Evolutionary conservation across 1,139 yeast genomes (phyloP), one percentile per base, ranked within the genome.

Genomic region (Suhomyces chickasaworum): DNA sequence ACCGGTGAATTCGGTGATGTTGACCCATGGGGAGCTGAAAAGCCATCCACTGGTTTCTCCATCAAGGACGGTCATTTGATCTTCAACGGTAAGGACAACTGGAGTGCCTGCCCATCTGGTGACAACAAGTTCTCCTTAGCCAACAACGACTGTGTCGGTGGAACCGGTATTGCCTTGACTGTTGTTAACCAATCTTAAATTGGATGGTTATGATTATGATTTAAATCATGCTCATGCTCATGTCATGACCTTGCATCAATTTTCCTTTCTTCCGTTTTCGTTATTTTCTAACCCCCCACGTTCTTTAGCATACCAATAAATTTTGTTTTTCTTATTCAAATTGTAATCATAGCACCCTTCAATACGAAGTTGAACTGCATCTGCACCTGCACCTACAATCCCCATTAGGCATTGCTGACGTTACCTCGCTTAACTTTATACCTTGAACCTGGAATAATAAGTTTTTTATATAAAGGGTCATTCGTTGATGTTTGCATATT

Each of bases 1-100:
- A 59, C 66, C 22, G 70, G 70, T 29, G 69, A 65, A 43, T 54
- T 67, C 40, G 71, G 70, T 34, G 51, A 58, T 23, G 68, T 63
- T 23, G 63, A 59, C 45, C 68, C 69, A 38, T 61, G 56, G 50
- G 68, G 67, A 27, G 46, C 57, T 33, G 54, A 57, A 45, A 51
- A 57, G 39, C 58, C 70, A 29, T 53, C 68, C 39, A 45, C 52
- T 7, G 65, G 65, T 1, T 66, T 66, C 51, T 42, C 61, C 32
- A 55, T 66, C 46, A 44, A 52, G 16, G 58, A 61, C 44, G 60
- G 56, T 22, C 42, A 59, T 46, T 64, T 67, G 55, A 51, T 52
- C 25, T 56, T 51, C 51, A 50, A 60, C 37, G 65, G 62, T 22
- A 49, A 55, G 21, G 53, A 54, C 41, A 46, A 50, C 42, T 63